Base-by-base conservation (phyloP, 352 stramenopile genomes). In the Phytophthora melonis region DNA sequence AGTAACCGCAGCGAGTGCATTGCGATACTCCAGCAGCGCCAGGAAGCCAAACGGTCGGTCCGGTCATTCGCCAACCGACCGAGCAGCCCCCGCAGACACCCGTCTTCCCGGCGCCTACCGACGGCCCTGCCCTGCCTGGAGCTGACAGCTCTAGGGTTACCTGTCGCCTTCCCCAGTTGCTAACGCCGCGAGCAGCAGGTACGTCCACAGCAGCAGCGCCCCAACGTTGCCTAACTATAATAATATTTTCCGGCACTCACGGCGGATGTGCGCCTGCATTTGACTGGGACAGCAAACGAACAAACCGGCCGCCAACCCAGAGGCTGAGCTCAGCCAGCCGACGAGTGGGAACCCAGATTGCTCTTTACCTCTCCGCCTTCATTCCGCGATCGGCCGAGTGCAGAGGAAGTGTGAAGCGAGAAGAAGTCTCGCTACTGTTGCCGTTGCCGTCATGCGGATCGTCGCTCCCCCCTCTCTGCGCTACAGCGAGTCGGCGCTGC, bases 401-500 rank as follows among this genome's bases (percentile, higher is more conserved):
- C 6, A 14, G 34, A 41, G 34, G 4, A 41, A 11, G 34, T 10
- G 27, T 32, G 2, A 32, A 32, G 27, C 7, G 27, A 32, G 27
- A 32, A 32, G 27, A 32, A 32, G 27, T 7, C 27, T 7, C 27
- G 23, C 23, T 25, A 25, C 23, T 2, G 23, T 23, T 21, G 27
- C 14, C 10, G 19, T 23, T 21, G 27, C 14, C 10, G 19, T 23
- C 16, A 81, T 81, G 75, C 61, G 71, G 27, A 56, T 81, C 32
- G 79, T 83, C 50, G 72, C 69, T 36, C 61, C 69, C 21, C 53
- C 59, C 32, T 65, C 73, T 8, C 61, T 74, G n/a, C 81, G 85
- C 41, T 80, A 79, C 52, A 92, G 83, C 56, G 82, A 87, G 45
- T 89, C 85, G 25, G 79, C 81, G 10, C 67, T 92, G 34, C 81